Conservation (phyloP, 495 filamentous ascomycete species). For the Corynascus novoguineensis region DNA sequence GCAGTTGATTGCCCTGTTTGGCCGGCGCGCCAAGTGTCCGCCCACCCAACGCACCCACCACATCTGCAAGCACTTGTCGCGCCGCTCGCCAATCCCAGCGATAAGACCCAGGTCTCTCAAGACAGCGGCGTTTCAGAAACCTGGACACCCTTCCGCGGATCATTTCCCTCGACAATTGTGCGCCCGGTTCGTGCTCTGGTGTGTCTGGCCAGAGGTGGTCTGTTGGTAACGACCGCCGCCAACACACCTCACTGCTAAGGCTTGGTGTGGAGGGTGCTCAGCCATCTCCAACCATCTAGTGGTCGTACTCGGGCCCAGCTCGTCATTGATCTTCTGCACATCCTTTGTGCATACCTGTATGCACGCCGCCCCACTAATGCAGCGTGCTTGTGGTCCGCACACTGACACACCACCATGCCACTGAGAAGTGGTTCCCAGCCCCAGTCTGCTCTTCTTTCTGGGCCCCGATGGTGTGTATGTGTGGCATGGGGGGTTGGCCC, state of each 20-base stretch:
- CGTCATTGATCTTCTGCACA: background rate
- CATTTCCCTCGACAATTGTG: background rate
- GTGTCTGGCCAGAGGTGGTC: background rate
- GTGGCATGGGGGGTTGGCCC: background rate
- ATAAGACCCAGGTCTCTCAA: background rate
- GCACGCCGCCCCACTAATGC: constrained; percentile 10
- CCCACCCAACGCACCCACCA: background rate
- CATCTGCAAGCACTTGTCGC: constrained; percentile 17
- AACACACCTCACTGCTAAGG: background rate
- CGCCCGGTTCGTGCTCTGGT: background rate
- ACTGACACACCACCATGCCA: constrained; percentile 3
- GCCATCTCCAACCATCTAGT: background rate
- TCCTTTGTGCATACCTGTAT: background rate
- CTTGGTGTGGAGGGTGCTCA: no score
- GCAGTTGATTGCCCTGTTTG: constrained; percentile 6
- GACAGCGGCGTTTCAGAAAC: constrained; percentile 12
- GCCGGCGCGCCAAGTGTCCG: background rate
- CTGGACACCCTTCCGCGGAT: background rate
- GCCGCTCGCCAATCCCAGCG: constrained; percentile 1
- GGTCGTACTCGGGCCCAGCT: background rate
- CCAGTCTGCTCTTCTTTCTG: no score
- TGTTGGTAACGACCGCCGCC: constrained; percentile 3
- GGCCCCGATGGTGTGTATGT: constrained; percentile 6
- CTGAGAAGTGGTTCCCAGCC: background rate
- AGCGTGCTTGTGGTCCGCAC: background rate